phyloP scores from a whole-genome alignment of 2,329 filamentous ascomycete genomes.

The Cladosporium halotolerans region DNA sequence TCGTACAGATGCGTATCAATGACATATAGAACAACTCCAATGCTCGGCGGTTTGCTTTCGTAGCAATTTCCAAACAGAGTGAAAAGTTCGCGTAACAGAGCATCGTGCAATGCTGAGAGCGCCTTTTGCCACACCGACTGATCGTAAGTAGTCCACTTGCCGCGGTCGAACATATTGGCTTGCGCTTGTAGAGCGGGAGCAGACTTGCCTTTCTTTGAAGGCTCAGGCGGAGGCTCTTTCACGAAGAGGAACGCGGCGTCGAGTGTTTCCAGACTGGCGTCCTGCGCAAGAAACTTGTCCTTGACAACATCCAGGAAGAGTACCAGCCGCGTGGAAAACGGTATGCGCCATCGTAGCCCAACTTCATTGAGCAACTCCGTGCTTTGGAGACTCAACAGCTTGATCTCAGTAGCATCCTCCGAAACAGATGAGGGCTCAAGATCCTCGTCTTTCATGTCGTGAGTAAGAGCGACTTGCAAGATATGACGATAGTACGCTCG shows the following conservation, averaged over 20 bases:
- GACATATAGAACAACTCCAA: slow-evolving; percentile 73
- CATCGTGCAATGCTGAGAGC: slow-evolving; percentile 69
- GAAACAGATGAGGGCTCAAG: slow-evolving; percentile 44
- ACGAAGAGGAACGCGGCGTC: slow-evolving; percentile 77
- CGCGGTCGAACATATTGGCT: slow-evolving; percentile 43
- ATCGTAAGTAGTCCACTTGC: slow-evolving; percentile 46
- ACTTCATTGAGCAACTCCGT: slow-evolving; percentile 79
- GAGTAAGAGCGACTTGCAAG: slow-evolving; percentile 64
- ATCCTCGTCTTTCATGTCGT: slow-evolving; percentile 53
- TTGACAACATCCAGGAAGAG: slow-evolving; percentile 77
- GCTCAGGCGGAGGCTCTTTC: slow-evolving; percentile 60
- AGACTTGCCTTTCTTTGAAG: slow-evolving; percentile 45
- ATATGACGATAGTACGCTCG: slow-evolving; percentile 78
- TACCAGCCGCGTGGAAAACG: slow-evolving; percentile 71
- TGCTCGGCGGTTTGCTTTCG: slow-evolving; percentile 75
- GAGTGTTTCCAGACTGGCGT: slow-evolving; percentile 73
- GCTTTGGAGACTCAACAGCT: slow-evolving; percentile 66
- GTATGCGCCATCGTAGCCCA: slow-evolving; percentile 81
- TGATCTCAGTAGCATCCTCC: slow-evolving; percentile 44
- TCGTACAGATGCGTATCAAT: slow-evolving; percentile 75
- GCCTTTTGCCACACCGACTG: slow-evolving; percentile 62
- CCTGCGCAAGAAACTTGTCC: slow-evolving; percentile 77
- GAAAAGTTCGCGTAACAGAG: slow-evolving; percentile 78
- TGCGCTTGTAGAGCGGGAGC: slow-evolving; percentile 35
- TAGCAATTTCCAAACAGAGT: slow-evolving; percentile 83